Percentiles rank a stretch among this genome's conserved stretches.
phyloP scores from a whole-genome alignment of 2,329 filamentous ascomycete species.

The Fusarium fracticaudum region DNA sequence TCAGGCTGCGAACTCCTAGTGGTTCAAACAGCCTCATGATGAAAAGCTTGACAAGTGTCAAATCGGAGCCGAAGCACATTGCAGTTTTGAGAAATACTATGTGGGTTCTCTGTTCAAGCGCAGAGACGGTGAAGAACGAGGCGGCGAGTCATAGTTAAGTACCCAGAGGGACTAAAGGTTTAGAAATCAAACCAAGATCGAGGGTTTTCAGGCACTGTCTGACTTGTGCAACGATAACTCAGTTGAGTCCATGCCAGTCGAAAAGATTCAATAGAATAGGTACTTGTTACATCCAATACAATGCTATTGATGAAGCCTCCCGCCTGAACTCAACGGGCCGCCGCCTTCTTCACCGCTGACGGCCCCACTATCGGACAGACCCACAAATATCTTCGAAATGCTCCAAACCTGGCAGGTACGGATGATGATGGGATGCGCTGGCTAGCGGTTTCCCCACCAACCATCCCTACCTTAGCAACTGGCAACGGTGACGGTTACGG shows the following conservation, averaged over 20 bases:
- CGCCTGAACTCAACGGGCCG: background rate
- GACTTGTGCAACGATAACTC: background rate
- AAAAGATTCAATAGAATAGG: background rate
- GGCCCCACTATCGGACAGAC: background rate
- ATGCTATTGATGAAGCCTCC: constrained; percentile 3
- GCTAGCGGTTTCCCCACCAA: constrained; percentile 35
- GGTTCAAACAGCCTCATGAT: background rate
- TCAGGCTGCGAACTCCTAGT: background rate
- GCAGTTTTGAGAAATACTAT: constrained; percentile 1
- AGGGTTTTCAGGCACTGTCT: background rate
- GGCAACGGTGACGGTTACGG: constrained; percentile 18
- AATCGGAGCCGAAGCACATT: constrained; percentile 6
- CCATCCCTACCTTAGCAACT: constrained; percentile 28
- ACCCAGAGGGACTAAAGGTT: background rate
- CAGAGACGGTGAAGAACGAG: constrained; percentile 18
- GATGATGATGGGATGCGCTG: constrained; percentile 24
- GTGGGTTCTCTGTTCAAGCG: constrained; percentile 7
- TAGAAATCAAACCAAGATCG: background rate
- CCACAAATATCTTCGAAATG: constrained; percentile 4
- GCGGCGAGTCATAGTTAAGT: constrained; percentile 3
- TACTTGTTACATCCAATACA: background rate
- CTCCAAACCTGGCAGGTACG: constrained; percentile 25
- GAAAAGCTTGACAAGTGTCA: background rate
- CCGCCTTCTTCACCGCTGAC: constrained; percentile 15
- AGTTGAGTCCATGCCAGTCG: background rate